A percentile compares a stretch with the other conserved stretches of the same genome.
These are phyloP conservation scores for Monosporascus sp. DNA, from an alignment of 2,329 filamentous ascomycete species.

Conservation along the genomic window DNA sequence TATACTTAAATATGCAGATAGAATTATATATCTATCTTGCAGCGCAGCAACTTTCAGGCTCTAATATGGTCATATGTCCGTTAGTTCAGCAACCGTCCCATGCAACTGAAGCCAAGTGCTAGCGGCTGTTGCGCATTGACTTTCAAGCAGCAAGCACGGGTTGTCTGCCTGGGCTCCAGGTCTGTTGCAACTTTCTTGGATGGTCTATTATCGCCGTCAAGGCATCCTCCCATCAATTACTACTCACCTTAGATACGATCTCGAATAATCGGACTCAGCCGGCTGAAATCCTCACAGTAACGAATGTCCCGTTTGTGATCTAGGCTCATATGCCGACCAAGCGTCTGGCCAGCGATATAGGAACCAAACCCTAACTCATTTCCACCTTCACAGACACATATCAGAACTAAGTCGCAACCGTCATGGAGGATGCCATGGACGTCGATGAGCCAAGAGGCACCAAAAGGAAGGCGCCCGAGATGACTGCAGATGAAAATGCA, in stretches of 20 bases:
- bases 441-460: constrained; percentile 37
- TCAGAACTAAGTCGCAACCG: background rate
- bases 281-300: too few species aligned
- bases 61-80: too few species aligned
- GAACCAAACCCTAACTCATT: background rate
- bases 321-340: too few species aligned
- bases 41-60: too few species aligned
- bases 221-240: background rate
- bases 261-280: too few species aligned
- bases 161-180: background rate
- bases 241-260: background rate
- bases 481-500: constrained; percentile 23
- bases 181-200: background rate
- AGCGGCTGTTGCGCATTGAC: background rate
- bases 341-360: too few species aligned
- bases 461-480: constrained; percentile 45
- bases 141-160: background rate
- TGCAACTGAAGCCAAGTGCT: background rate
- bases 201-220: background rate
- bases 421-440: constrained; percentile 38
- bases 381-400: too few species aligned
- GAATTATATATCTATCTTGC: too few species aligned
- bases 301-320: too few species aligned
- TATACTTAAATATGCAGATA: too few species aligned
- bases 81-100: background rate